Evolutionary conservation across 2,329 filamentous ascomycete genomes (phyloP).

Genomic region (Neocucurbitaria cava): DNA sequence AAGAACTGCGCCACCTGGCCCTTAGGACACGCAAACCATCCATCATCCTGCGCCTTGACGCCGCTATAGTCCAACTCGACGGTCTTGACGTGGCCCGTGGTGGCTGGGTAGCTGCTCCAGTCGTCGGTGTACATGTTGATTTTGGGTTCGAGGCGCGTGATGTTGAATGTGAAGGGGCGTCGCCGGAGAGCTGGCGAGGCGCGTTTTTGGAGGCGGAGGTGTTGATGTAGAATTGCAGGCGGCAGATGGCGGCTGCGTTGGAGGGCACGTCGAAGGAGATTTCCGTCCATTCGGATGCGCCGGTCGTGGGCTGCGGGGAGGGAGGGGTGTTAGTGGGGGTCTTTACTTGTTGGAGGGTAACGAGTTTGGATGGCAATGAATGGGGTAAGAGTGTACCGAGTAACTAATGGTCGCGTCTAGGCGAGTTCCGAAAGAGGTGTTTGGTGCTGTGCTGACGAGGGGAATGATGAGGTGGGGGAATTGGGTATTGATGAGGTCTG

Average conservation of each 20-base stretch:
- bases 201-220: slow-evolving; percentile 21
- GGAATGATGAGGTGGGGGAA: slow-evolving; percentile 47
- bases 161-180: slow-evolving; percentile 34
- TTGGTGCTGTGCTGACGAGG: slow-evolving; percentile 26
- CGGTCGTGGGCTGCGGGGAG: slow-evolving; percentile 21
- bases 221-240: slow-evolving; percentile 36
- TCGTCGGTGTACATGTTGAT: slow-evolving; percentile 38
- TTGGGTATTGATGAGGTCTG: slow-evolving; percentile 22
- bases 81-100: slow-evolving; percentile 21
- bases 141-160: slow-evolving; percentile 25
- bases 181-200: slow-evolving; percentile 27
- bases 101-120: slow-evolving; percentile 33
- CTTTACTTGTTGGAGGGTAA: neutral
- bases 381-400: slow-evolving; percentile 17
- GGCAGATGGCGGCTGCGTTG: slow-evolving; percentile 31
- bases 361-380: no score
- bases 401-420: slow-evolving; percentile 27
- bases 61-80: slow-evolving; percentile 25
- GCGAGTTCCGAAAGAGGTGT: slow-evolving; percentile 31
- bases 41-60: slow-evolving; percentile 14
- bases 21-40: slow-evolving; percentile 29
- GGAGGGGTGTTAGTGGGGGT: slow-evolving; percentile 9
- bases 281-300: slow-evolving; percentile 25
- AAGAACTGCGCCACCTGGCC: slow-evolving; percentile 36
- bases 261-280: slow-evolving; percentile 41